Evolutionary conservation across 371 early-diverging fungal genomes (phyloP), one percentile per base, ranked within the genome.

Genomic region (Chytridiales sp.): DNA sequence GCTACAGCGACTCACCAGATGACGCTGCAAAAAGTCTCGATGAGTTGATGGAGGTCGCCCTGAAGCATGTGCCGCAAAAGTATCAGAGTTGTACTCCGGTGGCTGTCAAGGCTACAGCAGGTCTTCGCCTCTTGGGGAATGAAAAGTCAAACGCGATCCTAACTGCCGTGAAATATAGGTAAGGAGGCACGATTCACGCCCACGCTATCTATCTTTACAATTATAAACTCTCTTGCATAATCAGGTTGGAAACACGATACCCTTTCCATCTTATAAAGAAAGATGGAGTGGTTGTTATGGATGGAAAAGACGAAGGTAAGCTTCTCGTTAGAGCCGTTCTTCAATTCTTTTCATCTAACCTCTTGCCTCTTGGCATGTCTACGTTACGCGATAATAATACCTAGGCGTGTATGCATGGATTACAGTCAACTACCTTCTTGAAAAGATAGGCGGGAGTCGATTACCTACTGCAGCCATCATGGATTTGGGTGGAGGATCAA

Each of bases 351-450:
- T 46, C 46, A 46, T 46, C 35, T 32, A 38, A n/a, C 32, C 26
- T n/a, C 5, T 29, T 51, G 15, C 22, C 21, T 46, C 46, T 21
- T 21, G 46, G 24, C 21, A 13, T 21, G 8, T 21, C 34, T 32
- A 22, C 44, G 4, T 54, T 48, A 8, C 41, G 1, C 8, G 36
- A 40, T 44, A 42, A 31, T 58, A 26, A 56, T 21, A 30, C 39
- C 9, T 48, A 86, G 87, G 94, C 39, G 89, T 96, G 5, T 97
- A 83, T 77, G 97, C 97, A n/a, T 97, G 98, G 98, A 90, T 97
- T 53, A 96, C 97, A 0, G 92, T 96, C 44, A 97, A 97, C 69
- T 96, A 90, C 64, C 76, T 97, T n/a, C 76, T 94, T 27, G 52
- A 59, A 17, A 35, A 56, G 13, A 62, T 77, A 46, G 35, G 76